Evolutionary conservation across 495 filamentous ascomycete species (phyloP), one percentile per base, ranked within the genome.

Genomic region (Penicillium coffeae): DNA sequence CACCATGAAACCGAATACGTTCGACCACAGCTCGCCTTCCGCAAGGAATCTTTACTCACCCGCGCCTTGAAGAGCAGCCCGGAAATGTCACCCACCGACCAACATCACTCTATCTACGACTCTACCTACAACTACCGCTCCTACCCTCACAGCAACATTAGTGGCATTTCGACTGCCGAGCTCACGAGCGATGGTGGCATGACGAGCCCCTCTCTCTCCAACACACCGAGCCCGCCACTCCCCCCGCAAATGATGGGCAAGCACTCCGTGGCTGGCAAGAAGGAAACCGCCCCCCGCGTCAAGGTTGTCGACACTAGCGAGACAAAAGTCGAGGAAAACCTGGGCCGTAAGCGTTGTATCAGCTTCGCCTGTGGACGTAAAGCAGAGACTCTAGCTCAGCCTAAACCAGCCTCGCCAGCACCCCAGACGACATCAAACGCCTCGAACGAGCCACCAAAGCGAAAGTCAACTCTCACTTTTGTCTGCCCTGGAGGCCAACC

Each of bases 121-220:
- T 58, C 62, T 19, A 43, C 21, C 42, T 72, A 70, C 48, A 52
- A 56, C 44, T 72, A 78, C 70, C 79, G 75, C 42, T 80, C 83
- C 43, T 91, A 90, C 44, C 84, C 85, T 38, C 84, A 83, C 58
- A 89, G 86, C 69, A 90, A 84, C 57, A 69, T 79, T 51, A 94
- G 88, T 69, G 74, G 82, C 45, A 72, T 87, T 39, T 95, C 91
- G 12, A 90, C 88, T 2, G 84, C 83, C 19, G 91, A 95, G 51
- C 73, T 95, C 44, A 96, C 89, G 21, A 95, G 90, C 66, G 93
- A 95, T 60, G 93, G 86, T 33, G 92, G 88, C 38, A 68, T 89
- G 34, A 95, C 90, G n/a, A 94, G 90, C 55, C 90, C 93, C 36
- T 83, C 89, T n/a, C 74, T 90, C 18, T 87, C 89, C 41, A 88